Percentiles rank a stretch among this genome's conserved stretches.
phyloP scores from a whole-genome alignment of 768 basidiomycete genomes.

The Cystobasidium tubakii region DNA sequence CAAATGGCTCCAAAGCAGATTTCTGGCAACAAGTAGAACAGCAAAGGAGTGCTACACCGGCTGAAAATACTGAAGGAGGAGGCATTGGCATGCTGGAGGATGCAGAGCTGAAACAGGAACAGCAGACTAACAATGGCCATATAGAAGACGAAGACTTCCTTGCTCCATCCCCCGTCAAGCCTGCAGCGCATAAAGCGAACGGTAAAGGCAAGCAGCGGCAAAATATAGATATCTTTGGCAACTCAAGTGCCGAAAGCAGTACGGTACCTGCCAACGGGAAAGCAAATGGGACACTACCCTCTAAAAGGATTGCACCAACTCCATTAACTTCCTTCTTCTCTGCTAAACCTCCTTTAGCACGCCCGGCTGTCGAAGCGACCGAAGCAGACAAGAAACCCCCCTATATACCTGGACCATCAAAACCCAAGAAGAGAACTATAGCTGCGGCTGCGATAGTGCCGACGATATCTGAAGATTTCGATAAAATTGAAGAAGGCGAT shows the following conservation, averaged over 20 bases:
- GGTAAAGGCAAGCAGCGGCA: slow-evolving; percentile 30
- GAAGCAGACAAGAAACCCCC: slow-evolving; percentile 1
- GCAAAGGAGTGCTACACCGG: neutral
- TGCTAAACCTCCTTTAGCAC: neutral
- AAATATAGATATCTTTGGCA: neutral
- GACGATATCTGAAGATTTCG: slow-evolving; percentile 5
- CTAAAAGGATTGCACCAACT: neutral
- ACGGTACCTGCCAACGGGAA: neutral
- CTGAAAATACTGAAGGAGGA: neutral
- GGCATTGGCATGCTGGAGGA: neutral
- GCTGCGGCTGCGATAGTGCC: slow-evolving; percentile 5
- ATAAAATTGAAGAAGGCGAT: slow-evolving; percentile 13
- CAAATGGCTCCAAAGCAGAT: neutral
- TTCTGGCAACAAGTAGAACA: slow-evolving; percentile 21
- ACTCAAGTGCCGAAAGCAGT: neutral
- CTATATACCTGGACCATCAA: slow-evolving; percentile 14
- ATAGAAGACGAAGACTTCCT: slow-evolving; percentile 23
- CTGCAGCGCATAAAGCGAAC: neutral
- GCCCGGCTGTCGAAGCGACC: neutral
- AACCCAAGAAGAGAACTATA: slow-evolving; percentile 15
- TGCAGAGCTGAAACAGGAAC: neutral
- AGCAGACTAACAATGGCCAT: neutral
- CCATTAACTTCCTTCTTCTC: slow-evolving; percentile 15
- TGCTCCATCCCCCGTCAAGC: slow-evolving; percentile 28
- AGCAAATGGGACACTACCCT: neutral